Evolutionary conservation across 176 grass and related monocot genomes (phyloP), one percentile per base, ranked within the genome.

Genomic region (Secale cereale): DNA sequence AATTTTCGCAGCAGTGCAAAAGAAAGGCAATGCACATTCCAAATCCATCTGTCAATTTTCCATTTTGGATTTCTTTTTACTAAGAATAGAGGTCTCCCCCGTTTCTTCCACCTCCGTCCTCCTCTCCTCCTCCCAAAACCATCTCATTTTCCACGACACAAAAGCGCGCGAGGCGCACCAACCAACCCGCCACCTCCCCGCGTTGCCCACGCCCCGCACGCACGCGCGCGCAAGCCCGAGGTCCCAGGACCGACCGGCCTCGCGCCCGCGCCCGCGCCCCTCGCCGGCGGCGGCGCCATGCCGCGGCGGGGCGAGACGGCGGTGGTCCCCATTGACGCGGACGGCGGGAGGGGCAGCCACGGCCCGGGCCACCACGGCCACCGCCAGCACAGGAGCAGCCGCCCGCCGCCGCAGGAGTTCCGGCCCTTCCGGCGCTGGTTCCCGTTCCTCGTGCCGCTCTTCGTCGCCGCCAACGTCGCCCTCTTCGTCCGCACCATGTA

Each of bases 401-500:
- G 71, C 8, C 48, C 83, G 3, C 83, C 78, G 1, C 86, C 70
- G 35, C 40, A 56, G 59, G 85, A 87, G 26, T 88, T 85, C 83
- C 85, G 78, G 30, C 88, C 93, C 43, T 99, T 92, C 78, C 81
- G 80, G 33, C 86, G 81, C 23, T 99, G 93, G 93, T 92, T 93
- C 67, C 89, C 97, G 39, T 99, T 92, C 90, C 88, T 99, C 19
- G 88, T 96, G 57, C 91, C 97, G 46, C 35, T 89, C 62, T 91
- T 96, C 78, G 54, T 94, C 6, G 65, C 87, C 52, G 84, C 86
- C 41, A 92, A 96, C 70, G 17, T 92, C 36, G 90, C 35, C 17
- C 65, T 96, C 62, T 99, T 99, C 91, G 69, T 90, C 12, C 80
- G 92, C 78, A 89, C 91, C 30, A 96, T 99, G 97, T 99, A 94